Percentiles rank a stretch among this genome's conserved stretches.
Evolutionary conservation across 2,329 filamentous ascomycete genomes (phyloP).

Genomic region (Dothiorella sarmentorum): DNA sequence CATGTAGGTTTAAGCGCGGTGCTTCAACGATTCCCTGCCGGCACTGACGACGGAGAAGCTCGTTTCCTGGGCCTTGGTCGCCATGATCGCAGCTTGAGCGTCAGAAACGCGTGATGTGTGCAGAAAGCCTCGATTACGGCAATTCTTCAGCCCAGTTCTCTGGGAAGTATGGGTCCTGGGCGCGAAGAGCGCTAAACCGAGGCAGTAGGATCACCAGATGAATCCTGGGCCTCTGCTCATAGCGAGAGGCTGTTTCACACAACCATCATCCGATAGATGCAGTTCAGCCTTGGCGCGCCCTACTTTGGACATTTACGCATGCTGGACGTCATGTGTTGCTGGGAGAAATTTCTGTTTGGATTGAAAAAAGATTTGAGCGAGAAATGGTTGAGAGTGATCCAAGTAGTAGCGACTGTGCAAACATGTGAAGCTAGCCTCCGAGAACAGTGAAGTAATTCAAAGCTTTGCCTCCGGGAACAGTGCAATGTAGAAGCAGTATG

Average conservation of each 20-base stretch:
- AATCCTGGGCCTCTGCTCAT: background rate
- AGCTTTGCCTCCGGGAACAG: background rate
- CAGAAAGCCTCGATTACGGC: background rate
- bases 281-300: background rate
- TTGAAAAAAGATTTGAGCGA: background rate
- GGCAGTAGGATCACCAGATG: background rate
- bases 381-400: too few species aligned
- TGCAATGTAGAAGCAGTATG: background rate
- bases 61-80: background rate
- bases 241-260: background rate
- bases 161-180: background rate
- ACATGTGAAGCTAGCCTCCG: background rate
- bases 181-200: background rate
- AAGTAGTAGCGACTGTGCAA: slow-evolving; percentile 1
- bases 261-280: slow-evolving; percentile 3
- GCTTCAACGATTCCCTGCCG: background rate
- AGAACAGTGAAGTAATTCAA: background rate
- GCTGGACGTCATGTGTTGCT: background rate
- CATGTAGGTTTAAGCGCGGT: background rate
- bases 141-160: background rate
- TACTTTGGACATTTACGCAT: background rate
- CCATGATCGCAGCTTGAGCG: background rate
- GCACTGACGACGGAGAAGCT: background rate
- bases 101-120: background rate
- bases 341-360: background rate